phyloP scores from a whole-genome alignment of 768 basidiomycete genomes.

The Pleurotus ostreatus region DNA sequence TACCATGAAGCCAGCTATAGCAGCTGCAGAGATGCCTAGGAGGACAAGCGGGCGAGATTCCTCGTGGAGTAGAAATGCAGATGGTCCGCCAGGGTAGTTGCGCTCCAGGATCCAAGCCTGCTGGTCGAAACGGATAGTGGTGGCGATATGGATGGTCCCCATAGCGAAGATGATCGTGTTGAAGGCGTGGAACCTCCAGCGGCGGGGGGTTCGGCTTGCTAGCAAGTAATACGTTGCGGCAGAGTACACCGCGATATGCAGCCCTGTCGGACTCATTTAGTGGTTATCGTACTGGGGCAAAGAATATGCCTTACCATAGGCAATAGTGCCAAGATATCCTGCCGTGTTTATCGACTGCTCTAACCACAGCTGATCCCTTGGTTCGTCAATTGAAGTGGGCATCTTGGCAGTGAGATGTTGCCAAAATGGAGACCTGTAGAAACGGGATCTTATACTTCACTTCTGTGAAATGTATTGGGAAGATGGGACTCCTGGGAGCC shows the following conservation, averaged over 20 bases:
- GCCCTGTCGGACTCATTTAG: background rate
- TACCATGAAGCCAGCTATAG: background rate
- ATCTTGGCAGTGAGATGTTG: no score
- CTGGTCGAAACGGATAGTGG: background rate
- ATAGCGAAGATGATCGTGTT: background rate
- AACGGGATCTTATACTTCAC: no score
- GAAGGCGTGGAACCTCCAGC: background rate
- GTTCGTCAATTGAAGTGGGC: no score
- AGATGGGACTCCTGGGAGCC: no score
- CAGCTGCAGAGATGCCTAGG: background rate
- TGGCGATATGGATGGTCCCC: slow-evolving; percentile 4
- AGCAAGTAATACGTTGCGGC: background rate
- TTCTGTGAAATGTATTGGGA: no score
- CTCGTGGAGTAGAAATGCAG: slow-evolving; percentile 1
- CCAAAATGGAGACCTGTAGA: no score
- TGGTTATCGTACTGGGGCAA: background rate
- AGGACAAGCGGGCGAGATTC: background rate
- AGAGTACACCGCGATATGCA: slow-evolving; percentile 1
- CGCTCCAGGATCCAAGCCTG: background rate
- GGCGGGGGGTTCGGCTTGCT: background rate
- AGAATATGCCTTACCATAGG: background rate
- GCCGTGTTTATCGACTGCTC: background rate
- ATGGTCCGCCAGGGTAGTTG: background rate
- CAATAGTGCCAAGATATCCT: background rate
- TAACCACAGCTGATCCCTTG: background rate